Evolutionary conservation across 176 grass and related monocot genomes (phyloP).

Genomic region (Areca catechu): DNA sequence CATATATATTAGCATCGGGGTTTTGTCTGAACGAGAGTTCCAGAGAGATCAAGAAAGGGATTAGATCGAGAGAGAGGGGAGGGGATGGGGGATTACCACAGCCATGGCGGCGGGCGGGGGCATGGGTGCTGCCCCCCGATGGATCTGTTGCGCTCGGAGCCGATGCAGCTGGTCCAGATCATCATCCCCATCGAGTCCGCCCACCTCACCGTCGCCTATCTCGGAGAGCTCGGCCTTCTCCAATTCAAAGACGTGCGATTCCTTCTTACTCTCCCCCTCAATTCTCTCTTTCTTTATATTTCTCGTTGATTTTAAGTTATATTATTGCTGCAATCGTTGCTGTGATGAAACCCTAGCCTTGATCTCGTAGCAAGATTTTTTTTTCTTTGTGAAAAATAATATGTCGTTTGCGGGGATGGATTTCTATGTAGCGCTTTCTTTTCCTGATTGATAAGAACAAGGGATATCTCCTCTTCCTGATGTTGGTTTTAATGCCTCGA

Average conservation of each 20-base stretch:
- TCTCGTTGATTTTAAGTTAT: neutral
- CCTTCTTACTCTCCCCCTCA: neutral
- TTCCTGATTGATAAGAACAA: no score
- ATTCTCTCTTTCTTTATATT: neutral
- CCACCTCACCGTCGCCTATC: conserved; percentile 71
- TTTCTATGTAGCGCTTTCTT: no score
- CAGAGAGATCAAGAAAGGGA: no score
- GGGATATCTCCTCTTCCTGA: no score
- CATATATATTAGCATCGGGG: no score
- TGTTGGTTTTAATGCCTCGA: no score
- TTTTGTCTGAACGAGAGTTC: no score
- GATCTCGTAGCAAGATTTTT: no score
- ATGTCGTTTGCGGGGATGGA: no score
- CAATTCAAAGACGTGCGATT: conserved; percentile 93
- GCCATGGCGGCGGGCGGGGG: neutral
- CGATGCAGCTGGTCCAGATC: conserved; percentile 95
- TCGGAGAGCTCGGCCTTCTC: conserved; percentile 81
- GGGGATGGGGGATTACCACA: conserved; percentile 23
- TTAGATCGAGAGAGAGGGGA: neutral
- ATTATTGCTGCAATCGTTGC: no score
- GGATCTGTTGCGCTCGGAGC: conserved; percentile 99
- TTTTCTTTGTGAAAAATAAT: no score
- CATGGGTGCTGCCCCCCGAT: conserved; percentile 70
- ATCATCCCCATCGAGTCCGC: conserved; percentile 88
- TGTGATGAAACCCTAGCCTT: no score